Conservation (phyloP, 495 filamentous ascomycete species). For the Aspergillus coremiiformis region DNA sequence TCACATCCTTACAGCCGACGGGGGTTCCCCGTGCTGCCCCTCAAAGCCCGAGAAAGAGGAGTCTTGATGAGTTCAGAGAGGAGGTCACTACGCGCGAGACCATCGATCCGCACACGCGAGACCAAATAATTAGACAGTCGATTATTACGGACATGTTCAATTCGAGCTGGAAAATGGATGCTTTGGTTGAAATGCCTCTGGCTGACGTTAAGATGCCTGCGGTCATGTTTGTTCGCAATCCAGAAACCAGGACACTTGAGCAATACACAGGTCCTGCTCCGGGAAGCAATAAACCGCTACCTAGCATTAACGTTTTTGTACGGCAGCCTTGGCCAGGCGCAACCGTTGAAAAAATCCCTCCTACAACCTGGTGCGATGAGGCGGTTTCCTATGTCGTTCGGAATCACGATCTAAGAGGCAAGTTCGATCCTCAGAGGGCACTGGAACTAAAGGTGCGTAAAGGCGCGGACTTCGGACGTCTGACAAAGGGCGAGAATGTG, state of each 20-base stretch:
- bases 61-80: constrained; percentile 49
- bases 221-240: constrained; percentile 60
- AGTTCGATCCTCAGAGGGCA: constrained; percentile 64
- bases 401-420: constrained; percentile 65
- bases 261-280: constrained; percentile 60
- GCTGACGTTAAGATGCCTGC: constrained; percentile 60
- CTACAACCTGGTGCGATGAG: constrained; percentile 52
- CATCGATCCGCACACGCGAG: constrained; percentile 22
- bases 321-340: constrained; percentile 80
- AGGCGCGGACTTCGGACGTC: constrained; percentile 46
- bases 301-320: constrained; percentile 66
- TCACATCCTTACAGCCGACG: neutral
- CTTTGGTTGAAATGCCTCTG: constrained; percentile 56
- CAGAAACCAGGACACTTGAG: constrained; percentile 54
- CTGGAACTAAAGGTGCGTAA: constrained; percentile 47
- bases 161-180: constrained; percentile 65
- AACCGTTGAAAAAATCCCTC: constrained; percentile 53
- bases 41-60: constrained; percentile 51
- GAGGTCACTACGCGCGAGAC: constrained; percentile 11
- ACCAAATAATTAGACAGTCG: constrained; percentile 47
- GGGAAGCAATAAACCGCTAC: constrained; percentile 37
- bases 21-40: constrained; percentile 9
- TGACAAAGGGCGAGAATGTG: constrained; percentile 49
- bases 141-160: constrained; percentile 77
- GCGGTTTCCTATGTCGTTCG: constrained; percentile 83